These are phyloP conservation scores for Acacia pycnantha DNA, from an alignment of 331 rosid genomes.

Conservation along the genomic window DNA sequence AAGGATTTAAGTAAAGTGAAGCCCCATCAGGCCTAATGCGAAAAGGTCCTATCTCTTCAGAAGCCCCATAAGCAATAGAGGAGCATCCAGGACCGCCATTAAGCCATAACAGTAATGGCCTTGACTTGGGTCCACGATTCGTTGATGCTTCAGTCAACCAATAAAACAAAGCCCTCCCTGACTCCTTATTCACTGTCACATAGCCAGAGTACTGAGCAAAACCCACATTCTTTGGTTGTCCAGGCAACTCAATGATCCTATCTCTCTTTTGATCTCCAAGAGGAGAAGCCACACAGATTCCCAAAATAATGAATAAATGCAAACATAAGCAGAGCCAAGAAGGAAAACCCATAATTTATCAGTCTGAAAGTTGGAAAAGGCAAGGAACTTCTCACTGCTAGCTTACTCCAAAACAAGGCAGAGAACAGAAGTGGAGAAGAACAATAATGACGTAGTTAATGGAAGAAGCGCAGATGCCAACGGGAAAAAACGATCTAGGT, in stretches of 20 bases:
- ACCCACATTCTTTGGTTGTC: constrained; percentile 76
- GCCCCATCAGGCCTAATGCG: constrained; percentile 77
- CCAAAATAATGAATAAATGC: constrained; percentile 44
- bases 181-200: constrained; percentile 69
- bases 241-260: constrained; percentile 66
- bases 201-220: constrained; percentile 88
- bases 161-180: constrained; percentile 89
- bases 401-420: constrained; percentile 22
- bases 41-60: constrained; percentile 94
- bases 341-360: constrained; percentile 38
- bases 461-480: constrained; percentile 23
- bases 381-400: constrained; percentile 8
- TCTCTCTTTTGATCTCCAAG: constrained; percentile 68
- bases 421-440: constrained; percentile 3
- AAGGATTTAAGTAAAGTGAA: constrained; percentile 75
- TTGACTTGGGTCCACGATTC: constrained; percentile 54
- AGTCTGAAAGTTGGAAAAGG: not conserved
- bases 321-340: constrained; percentile 36
- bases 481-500: constrained; percentile 22
- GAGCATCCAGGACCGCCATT: constrained; percentile 99
- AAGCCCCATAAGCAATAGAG: constrained; percentile 94
- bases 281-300: constrained; percentile 47
- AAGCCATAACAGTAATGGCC: constrained; percentile 92
- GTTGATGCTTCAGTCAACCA: constrained; percentile 80
- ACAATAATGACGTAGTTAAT: not conserved